These are phyloP conservation scores for Amphicarpaea edgeworthii DNA, from an alignment of 306 rosid genomes.

Conservation along the genomic window DNA sequence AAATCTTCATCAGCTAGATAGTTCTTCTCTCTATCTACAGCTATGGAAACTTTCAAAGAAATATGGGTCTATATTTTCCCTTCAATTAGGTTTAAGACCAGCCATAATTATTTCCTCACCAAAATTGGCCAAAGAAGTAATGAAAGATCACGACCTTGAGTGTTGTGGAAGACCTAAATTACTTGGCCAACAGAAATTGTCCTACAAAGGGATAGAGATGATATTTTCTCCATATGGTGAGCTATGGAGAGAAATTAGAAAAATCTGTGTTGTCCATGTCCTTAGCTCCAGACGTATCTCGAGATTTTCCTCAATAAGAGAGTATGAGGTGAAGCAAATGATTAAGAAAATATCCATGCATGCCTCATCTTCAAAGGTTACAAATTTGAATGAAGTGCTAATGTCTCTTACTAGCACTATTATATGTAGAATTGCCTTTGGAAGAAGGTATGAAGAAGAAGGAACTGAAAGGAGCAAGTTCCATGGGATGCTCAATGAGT, in stretches of 20 bases:
- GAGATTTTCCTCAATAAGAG: constrained; percentile 9
- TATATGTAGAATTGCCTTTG: constrained; percentile 31
- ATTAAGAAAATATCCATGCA: neutral
- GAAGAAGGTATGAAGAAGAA: constrained; percentile 38
- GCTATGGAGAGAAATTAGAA: constrained; percentile 50
- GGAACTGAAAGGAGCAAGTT: constrained; percentile 16
- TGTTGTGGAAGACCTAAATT: constrained; percentile 35
- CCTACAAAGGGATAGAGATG: constrained; percentile 45
- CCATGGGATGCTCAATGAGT: constrained; percentile 6
- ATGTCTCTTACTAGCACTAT: constrained; percentile 2
- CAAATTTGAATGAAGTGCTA: constrained; percentile 8
- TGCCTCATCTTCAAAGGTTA: neutral
- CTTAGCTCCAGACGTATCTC: constrained; percentile 20
- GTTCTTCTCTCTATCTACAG: constrained; percentile 6
- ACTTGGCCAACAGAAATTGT: neutral
- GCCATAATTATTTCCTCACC: constrained; percentile 33
- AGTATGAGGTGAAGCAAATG: constrained; percentile 30
- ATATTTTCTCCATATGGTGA: constrained; percentile 45
- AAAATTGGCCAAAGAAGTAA: constrained; percentile 13
- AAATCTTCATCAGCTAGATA: constrained; percentile 51
- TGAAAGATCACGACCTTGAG: constrained; percentile 30
- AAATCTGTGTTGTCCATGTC: constrained; percentile 7
- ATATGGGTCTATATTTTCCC: constrained; percentile 48
- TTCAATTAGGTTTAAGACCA: constrained; percentile 42
- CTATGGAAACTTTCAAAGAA: constrained; percentile 37